phyloP scores from a whole-genome alignment of 768 basidiomycete genomes.

The Hypsizygus marmoreus region DNA sequence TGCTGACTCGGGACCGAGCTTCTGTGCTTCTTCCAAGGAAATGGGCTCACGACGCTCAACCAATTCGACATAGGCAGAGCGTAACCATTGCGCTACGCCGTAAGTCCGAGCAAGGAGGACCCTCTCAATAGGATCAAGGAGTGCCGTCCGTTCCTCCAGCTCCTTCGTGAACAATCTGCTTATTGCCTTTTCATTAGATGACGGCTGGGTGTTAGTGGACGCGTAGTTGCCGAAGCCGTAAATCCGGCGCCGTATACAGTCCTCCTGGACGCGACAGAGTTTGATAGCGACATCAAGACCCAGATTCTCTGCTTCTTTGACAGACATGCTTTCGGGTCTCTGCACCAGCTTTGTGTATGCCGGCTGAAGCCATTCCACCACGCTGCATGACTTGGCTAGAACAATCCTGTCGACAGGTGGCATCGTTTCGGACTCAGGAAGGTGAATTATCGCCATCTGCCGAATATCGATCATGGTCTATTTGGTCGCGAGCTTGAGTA shows the following conservation, averaged over 20 bases:
- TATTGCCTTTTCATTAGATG: not conserved
- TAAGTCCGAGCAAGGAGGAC: constrained; percentile 3
- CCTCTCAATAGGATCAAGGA: constrained; percentile 1
- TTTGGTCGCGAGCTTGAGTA: constrained; percentile 11
- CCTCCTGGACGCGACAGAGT: not conserved
- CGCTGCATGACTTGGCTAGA: constrained; percentile 1
- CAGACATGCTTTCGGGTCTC: not conserved
- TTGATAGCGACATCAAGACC: constrained; percentile 3
- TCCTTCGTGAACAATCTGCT: constrained; percentile 1
- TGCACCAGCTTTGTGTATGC: not conserved
- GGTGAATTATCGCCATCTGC: constrained; percentile 1
- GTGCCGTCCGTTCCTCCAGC: not conserved
- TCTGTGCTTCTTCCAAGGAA: constrained; percentile 1
- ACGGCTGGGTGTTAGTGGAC: too few species aligned
- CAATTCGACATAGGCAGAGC: constrained; percentile 7
- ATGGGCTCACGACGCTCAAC: not conserved
- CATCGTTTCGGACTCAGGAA: not conserved
- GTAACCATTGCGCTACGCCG: constrained; percentile 2
- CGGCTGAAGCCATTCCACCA: not conserved
- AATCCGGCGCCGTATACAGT: not conserved
- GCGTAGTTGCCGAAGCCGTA: not conserved
- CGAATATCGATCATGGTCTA: constrained; percentile 13
- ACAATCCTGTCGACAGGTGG: not conserved
- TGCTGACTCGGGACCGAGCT: constrained; percentile 5
- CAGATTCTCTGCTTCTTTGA: constrained; percentile 3